Percentiles rank a stretch among this genome's conserved stretches.
These are phyloP conservation scores for Sugiyamaella grinbergsii DNA, from an alignment of 1,139 yeast species.

Conservation along the genomic window DNA sequence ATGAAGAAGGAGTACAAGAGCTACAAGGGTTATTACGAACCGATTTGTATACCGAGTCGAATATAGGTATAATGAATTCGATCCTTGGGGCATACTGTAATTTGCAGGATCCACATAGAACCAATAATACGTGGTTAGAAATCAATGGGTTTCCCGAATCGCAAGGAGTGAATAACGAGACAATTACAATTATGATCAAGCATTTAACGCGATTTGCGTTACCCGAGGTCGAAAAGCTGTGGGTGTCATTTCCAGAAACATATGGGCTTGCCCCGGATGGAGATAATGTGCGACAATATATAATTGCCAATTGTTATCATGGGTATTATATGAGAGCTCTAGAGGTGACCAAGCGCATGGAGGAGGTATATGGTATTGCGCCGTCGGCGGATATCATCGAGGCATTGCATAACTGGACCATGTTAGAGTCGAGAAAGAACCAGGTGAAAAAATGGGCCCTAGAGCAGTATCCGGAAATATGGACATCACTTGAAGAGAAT, in stretches of 20 bases:
- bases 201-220: slow-evolving; percentile 60
- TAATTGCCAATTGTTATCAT: slow-evolving; percentile 74
- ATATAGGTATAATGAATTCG: slow-evolving; percentile 60
- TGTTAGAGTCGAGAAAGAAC: slow-evolving; percentile 51
- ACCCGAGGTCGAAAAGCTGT: slow-evolving; percentile 61
- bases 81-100: slow-evolving; percentile 68
- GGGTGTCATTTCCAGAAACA: slow-evolving; percentile 57
- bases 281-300: slow-evolving; percentile 61
- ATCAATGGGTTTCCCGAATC: slow-evolving; percentile 55
- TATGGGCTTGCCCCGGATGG: slow-evolving; percentile 58
- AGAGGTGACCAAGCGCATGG: slow-evolving; percentile 53
- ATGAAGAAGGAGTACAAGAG: slow-evolving; percentile 69
- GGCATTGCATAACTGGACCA: slow-evolving; percentile 63
- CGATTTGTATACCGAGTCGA: slow-evolving; percentile 63
- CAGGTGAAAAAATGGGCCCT: slow-evolving; percentile 58
- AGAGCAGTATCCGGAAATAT: slow-evolving; percentile 46
- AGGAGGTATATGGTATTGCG: slow-evolving; percentile 52
- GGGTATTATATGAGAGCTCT: slow-evolving; percentile 64
- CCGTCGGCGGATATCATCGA: slow-evolving; percentile 56
- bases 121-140: slow-evolving; percentile 63
- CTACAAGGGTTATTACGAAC: slow-evolving; percentile 66
- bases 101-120: slow-evolving; percentile 60
- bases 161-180: slow-evolving; percentile 60
- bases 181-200: slow-evolving; percentile 72
- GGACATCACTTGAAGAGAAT: slow-evolving; percentile 49